Conservation (phyloP, 192 early-diverging fungal species). For the Pecoramyces ruminantium region DNA sequence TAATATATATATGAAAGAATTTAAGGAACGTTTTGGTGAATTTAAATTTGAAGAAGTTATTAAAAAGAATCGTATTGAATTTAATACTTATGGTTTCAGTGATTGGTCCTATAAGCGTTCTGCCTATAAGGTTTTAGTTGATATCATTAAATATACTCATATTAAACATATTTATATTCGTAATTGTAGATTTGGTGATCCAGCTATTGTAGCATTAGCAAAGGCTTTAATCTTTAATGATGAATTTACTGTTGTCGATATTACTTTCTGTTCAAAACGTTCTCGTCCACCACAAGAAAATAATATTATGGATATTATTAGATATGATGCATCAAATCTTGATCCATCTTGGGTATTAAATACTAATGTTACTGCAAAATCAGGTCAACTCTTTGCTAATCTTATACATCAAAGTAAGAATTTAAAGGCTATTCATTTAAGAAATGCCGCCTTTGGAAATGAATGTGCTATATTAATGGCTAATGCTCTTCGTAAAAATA, state of each 20-base stretch:
- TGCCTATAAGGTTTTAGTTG: not conserved
- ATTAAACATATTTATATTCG: not conserved
- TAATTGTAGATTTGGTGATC: not conserved
- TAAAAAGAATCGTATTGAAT: not conserved
- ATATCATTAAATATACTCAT: not conserved
- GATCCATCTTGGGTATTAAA: not conserved
- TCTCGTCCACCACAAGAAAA: not conserved
- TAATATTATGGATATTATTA: not conserved
- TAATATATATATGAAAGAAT: not conserved
- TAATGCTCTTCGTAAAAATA: not conserved
- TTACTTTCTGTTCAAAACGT: not conserved
- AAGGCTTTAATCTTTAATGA: not conserved
- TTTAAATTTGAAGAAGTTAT: not conserved
- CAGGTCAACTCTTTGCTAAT: not conserved
- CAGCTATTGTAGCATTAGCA: not conserved
- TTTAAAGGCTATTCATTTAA: not conserved
- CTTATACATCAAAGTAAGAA: not conserved
- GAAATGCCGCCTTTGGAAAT: not conserved
- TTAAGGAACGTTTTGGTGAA: not conserved
- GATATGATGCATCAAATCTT: not conserved
- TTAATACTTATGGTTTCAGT: not conserved
- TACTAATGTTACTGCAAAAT: not conserved
- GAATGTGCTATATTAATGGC: not conserved
- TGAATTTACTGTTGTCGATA: not conserved
- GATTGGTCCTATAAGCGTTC: not conserved